These are phyloP conservation scores for Manihot esculenta DNA, from an alignment of 441 rosid genomes.

Conservation along the genomic window DNA sequence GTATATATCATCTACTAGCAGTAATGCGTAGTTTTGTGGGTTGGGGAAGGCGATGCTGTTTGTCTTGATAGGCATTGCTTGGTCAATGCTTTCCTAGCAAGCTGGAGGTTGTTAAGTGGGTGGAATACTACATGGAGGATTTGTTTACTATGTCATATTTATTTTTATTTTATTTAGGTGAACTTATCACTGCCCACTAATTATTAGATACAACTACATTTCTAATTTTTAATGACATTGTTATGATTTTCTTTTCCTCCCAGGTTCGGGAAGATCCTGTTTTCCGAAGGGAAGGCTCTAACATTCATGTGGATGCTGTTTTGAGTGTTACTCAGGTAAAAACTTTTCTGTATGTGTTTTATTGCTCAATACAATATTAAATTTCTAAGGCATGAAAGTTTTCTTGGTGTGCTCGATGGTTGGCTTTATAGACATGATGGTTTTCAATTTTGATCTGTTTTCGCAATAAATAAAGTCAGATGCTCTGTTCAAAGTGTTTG, in stretches of 20 bases:
- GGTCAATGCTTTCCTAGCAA: not conserved
- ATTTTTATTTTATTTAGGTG: too few species aligned
- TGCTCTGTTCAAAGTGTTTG: not conserved
- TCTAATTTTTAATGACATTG: not conserved
- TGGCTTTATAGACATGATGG: not conserved
- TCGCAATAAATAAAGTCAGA: not conserved
- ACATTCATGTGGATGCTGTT: slow-evolving; percentile 88
- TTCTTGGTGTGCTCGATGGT: slow-evolving; percentile 4
- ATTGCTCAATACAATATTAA: not conserved
- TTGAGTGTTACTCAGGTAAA: slow-evolving; percentile 83
- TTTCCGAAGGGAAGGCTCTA: slow-evolving; percentile 92
- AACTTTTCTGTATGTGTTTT: not conserved
- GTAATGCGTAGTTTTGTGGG: not conserved
- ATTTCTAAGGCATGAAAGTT: not conserved
- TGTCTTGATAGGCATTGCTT: not conserved
- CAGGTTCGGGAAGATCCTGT: slow-evolving; percentile 96
- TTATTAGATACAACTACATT: not conserved
- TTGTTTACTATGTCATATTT: not conserved
- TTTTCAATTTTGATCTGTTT: too few species aligned
- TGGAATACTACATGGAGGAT: not conserved
- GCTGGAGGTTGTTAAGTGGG: not conserved
- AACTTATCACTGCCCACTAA: not conserved
- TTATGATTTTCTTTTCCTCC: slow-evolving; percentile 8
- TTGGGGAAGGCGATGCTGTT: not conserved
- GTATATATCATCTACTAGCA: not conserved